These are phyloP conservation scores for Panicum hallii DNA, from an alignment of 202 grass and related monocot genomes.

Conservation along the genomic window DNA sequence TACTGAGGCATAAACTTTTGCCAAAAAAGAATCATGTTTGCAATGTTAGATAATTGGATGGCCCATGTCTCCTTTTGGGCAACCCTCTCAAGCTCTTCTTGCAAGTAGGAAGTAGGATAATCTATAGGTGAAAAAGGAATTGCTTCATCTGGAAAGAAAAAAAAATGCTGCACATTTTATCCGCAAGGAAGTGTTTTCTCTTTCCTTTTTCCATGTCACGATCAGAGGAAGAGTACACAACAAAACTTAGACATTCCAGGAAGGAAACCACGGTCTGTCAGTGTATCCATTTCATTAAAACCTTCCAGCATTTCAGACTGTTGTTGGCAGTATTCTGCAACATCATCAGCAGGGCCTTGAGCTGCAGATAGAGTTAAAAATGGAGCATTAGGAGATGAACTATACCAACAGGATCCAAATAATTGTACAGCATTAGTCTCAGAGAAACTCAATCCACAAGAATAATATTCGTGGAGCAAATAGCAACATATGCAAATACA, in stretches of 20 bases:
- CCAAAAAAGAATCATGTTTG: slow-evolving; percentile 88
- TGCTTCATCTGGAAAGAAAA: slow-evolving; percentile 16
- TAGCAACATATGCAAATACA: neutral
- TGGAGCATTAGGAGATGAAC: neutral
- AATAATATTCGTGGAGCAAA: slow-evolving; percentile 1
- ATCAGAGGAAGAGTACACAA: slow-evolving; percentile 5
- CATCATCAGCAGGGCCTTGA: slow-evolving; percentile 59
- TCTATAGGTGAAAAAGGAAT: neutral
- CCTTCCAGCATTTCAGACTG: slow-evolving; percentile 77
- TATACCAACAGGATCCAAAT: neutral
- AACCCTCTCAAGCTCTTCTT: slow-evolving; percentile 70
- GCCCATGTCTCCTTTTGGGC: slow-evolving; percentile 61
- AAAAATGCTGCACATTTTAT: neutral
- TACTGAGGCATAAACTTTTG: slow-evolving; percentile 82
- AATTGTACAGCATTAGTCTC: neutral
- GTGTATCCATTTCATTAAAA: slow-evolving; percentile 89
- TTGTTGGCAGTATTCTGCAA: slow-evolving; percentile 77
- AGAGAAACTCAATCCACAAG: neutral
- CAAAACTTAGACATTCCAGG: slow-evolving; percentile 75
- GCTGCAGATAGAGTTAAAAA: slow-evolving; percentile 1
- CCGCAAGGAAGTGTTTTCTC: neutral
- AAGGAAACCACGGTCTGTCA: slow-evolving; percentile 71
- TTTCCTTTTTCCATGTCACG: neutral
- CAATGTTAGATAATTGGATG: slow-evolving; percentile 59
- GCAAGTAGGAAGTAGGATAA: slow-evolving; percentile 14